Evolutionary conservation across 2,329 filamentous ascomycete species (phyloP).

Genomic region (Lasiodiplodia citricola): DNA sequence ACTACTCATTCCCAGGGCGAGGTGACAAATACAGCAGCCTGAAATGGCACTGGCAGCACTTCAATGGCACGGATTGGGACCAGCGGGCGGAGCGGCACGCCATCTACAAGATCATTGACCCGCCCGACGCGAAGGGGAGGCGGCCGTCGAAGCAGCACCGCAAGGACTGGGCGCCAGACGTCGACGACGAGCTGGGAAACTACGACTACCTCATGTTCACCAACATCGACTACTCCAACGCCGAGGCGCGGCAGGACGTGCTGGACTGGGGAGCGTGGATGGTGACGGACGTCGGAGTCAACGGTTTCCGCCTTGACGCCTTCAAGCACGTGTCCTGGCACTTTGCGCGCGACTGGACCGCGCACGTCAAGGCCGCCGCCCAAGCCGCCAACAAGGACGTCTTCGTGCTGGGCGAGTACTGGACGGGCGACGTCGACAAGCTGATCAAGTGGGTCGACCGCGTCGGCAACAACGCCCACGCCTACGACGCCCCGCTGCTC

Average conservation of each 20-base stretch:
- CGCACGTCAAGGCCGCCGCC: slow-evolving; percentile 56
- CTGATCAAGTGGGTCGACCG: slow-evolving; percentile 63
- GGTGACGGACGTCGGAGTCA: slow-evolving; percentile 60
- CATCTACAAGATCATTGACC: slow-evolving; percentile 67
- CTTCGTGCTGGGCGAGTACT: slow-evolving; percentile 74
- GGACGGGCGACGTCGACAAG: slow-evolving; percentile 62
- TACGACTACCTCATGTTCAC: slow-evolving; percentile 74
- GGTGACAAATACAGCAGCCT: slow-evolving; percentile 63
- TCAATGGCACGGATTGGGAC: slow-evolving; percentile 71
- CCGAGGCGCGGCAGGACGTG: slow-evolving; percentile 69
- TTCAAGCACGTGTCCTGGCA: slow-evolving; percentile 72
- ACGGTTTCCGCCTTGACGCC: slow-evolving; percentile 73
- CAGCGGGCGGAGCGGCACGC: slow-evolving; percentile 61
- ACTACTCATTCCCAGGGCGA: slow-evolving; percentile 69
- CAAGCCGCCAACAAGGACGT: slow-evolving; percentile 53
- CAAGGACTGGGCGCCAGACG: slow-evolving; percentile 69
- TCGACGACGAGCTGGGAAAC: slow-evolving; percentile 71
- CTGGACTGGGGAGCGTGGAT: slow-evolving; percentile 73
- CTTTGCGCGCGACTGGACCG: slow-evolving; percentile 70
- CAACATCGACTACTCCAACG: slow-evolving; percentile 64
- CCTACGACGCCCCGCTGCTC: slow-evolving; percentile 72
- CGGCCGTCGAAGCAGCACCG: slow-evolving; percentile 49
- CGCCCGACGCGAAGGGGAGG: neutral
- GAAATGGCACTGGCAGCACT: slow-evolving; percentile 71
- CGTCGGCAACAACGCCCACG: slow-evolving; percentile 60